Conservation (phyloP, 768 basidiomycete genomes). For the Scleroderma bovista region DNA sequence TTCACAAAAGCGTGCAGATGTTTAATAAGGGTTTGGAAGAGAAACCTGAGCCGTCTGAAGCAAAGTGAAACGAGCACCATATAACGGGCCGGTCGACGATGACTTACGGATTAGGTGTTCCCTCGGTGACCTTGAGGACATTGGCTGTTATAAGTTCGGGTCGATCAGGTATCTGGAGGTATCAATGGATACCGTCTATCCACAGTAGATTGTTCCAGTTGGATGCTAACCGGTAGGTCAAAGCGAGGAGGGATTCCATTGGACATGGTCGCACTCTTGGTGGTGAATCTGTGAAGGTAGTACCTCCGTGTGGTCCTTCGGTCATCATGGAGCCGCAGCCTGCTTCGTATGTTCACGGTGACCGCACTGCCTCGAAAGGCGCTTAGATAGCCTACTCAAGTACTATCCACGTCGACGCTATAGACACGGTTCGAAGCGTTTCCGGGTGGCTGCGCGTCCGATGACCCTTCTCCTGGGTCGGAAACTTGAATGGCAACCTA, state of each 20-base stretch:
- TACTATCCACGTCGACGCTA: too few relatives aligned
- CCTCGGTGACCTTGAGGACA: conserved; percentile 33
- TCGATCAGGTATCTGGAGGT: conserved; percentile 39
- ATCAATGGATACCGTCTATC: not conserved
- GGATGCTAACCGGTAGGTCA: conserved; percentile 34
- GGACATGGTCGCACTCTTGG: conserved; percentile 23
- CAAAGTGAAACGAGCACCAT: not conserved
- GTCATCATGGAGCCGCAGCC: too few relatives aligned
- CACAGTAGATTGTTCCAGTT: not conserved
- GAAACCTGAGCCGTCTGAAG: conserved; percentile 38
- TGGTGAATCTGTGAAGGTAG: too few relatives aligned
- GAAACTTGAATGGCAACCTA: too few relatives aligned
- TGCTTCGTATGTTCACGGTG: too few relatives aligned
- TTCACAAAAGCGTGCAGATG: conserved; percentile 73
- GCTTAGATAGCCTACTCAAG: conserved; percentile 35
- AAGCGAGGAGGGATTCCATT: conserved; percentile 37
- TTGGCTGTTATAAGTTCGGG: conserved; percentile 48
- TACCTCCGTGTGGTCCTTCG: too few relatives aligned
- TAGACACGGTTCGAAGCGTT: too few relatives aligned
- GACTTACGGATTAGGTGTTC: conserved; percentile 34
- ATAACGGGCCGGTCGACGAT: not conserved
- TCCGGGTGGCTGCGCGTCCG: too few relatives aligned
- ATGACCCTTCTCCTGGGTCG: too few relatives aligned
- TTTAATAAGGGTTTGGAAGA: conserved; percentile 47
- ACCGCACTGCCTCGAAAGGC: too few relatives aligned